Conservation (phyloP, 1,284 basidiomycete species). For the Chalciporus sp. region DNA sequence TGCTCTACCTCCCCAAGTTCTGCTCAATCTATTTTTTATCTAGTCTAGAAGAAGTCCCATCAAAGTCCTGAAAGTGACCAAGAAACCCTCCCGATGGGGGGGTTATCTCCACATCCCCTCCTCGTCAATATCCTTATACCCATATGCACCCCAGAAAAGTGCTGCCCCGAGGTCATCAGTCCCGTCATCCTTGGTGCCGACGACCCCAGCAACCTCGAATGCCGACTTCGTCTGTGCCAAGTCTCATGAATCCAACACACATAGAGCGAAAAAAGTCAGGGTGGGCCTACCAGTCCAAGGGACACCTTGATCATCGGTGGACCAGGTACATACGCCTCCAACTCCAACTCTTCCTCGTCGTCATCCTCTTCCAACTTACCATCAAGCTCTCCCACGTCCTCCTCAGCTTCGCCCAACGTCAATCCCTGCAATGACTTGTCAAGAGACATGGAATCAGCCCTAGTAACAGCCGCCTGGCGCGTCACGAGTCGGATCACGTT, state of each 20-base stretch:
- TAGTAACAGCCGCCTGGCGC: slow-evolving; percentile 16
- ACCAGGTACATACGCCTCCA: slow-evolving; percentile 56
- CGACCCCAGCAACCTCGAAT: slow-evolving; percentile 44
- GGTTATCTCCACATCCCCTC: slow-evolving; percentile 28
- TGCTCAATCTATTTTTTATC: neutral
- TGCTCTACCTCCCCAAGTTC: too few relatives aligned
- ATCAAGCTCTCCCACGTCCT: neutral
- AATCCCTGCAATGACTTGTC: neutral
- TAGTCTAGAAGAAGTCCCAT: neutral
- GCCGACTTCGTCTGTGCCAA: slow-evolving; percentile 37
- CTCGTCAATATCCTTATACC: slow-evolving; percentile 27
- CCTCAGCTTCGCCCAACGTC: neutral
- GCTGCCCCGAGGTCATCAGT: slow-evolving; percentile 49
- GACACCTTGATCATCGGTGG: slow-evolving; percentile 66
- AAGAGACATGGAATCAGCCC: neutral
- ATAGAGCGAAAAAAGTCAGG: neutral
- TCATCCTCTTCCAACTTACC: slow-evolving; percentile 5
- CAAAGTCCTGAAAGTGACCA: neutral
- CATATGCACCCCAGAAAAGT: slow-evolving; percentile 43
- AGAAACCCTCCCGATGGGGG: neutral
- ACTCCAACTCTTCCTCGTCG: slow-evolving; percentile 26
- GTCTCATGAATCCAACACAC: neutral
- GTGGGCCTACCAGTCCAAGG: slow-evolving; percentile 45
- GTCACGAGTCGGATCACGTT: slow-evolving; percentile 51
- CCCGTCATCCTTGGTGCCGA: slow-evolving; percentile 45